Evolutionary conservation across 192 early-diverging fungal genomes (phyloP).

Genomic region (Umbelopsis isabellina): DNA sequence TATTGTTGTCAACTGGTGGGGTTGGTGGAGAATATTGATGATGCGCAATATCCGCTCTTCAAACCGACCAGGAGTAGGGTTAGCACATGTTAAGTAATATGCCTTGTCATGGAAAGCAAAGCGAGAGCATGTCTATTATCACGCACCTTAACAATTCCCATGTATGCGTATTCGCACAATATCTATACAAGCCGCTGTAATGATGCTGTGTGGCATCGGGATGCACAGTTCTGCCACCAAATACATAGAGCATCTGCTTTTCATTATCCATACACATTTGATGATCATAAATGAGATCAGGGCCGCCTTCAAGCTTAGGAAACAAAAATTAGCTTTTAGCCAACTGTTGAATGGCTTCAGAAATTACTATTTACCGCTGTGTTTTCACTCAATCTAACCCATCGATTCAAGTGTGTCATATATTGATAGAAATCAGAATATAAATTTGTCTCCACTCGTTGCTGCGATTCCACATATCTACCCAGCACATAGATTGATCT

Average conservation of each 20-base stretch:
- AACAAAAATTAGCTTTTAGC: not conserved
- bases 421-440: slow-evolving; percentile 92
- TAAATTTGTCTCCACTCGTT: slow-evolving; percentile 64
- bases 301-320: slow-evolving; percentile 76
- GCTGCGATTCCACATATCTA: slow-evolving; percentile 83
- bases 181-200: slow-evolving; percentile 90
- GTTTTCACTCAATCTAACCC: slow-evolving; percentile 76
- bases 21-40: slow-evolving; percentile 26
- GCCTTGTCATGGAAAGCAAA: no score
- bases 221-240: slow-evolving; percentile 82
- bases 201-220: slow-evolving; percentile 67
- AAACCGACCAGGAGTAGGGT: not conserved
- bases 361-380: slow-evolving; percentile 62
- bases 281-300: slow-evolving; percentile 88
- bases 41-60: not conserved
- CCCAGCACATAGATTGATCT: slow-evolving; percentile 84
- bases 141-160: slow-evolving; percentile 77
- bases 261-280: slow-evolving; percentile 89
- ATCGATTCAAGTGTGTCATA: slow-evolving; percentile 65
- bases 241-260: slow-evolving; percentile 78
- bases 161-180: slow-evolving; percentile 62
- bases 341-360: not conserved
- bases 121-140: not conserved
- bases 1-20: slow-evolving; percentile 42
- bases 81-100: not conserved